A percentile compares a stretch with the other conserved stretches of the same genome.
Conservation (phyloP, 768 basidiomycete genomes). For the Naganishia kalamii region DNA sequence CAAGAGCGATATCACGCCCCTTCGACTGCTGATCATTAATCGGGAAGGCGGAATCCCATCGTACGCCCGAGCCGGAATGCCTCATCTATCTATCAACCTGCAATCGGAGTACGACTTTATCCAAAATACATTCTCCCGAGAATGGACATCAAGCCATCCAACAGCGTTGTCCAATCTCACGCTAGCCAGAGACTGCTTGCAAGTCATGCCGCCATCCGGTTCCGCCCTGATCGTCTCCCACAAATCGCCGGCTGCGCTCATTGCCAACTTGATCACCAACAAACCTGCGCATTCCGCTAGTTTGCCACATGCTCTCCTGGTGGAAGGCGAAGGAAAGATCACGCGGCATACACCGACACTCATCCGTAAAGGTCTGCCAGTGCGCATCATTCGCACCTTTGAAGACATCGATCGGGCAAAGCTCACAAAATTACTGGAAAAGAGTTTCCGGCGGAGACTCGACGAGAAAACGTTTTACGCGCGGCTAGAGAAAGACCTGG, state of each 20-base stretch:
- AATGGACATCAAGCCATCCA: constrained; percentile 73
- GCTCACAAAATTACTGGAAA: constrained; percentile 75
- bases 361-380: constrained; percentile 76
- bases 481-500: constrained; percentile 68
- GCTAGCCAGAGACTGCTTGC: constrained; percentile 76
- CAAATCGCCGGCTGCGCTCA: constrained; percentile 87
- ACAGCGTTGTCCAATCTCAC: constrained; percentile 78
- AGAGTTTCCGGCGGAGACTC: constrained; percentile 71
- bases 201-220: constrained; percentile 85
- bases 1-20: constrained; percentile 74
- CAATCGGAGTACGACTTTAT: constrained; percentile 80
- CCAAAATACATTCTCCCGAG: constrained; percentile 67
- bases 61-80: constrained; percentile 87
- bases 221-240: constrained; percentile 97
- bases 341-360: constrained; percentile 89
- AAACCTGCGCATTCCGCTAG: constrained; percentile 93
- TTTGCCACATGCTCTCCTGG: constrained; percentile 84
- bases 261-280: constrained; percentile 95
- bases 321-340: constrained; percentile 55
- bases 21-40: constrained; percentile 96
- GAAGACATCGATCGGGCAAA: constrained; percentile 66
- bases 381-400: constrained; percentile 67
- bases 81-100: constrained; percentile 92
- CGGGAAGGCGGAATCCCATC: constrained; percentile 94
- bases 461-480: constrained; percentile 68